Percentiles rank a stretch among this genome's conserved stretches.
These are phyloP conservation scores for Rubia occidens DNA, from an alignment of 305 asterid species.

Conservation along the genomic window DNA sequence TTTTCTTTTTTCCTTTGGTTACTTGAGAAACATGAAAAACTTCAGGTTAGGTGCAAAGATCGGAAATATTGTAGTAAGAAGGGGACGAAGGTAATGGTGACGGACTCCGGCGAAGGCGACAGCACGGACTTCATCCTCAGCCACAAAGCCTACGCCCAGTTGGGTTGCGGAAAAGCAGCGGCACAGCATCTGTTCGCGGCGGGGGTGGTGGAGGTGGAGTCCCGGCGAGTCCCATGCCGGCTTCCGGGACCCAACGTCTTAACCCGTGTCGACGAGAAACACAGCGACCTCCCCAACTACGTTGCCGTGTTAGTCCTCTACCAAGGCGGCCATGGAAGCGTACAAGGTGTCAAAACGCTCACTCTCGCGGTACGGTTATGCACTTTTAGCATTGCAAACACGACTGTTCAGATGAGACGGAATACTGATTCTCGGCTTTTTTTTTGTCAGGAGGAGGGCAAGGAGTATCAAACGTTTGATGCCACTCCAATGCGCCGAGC, in stretches of 20 bases:
- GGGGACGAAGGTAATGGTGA: conserved; percentile 20
- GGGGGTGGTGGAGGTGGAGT: conserved; percentile 19
- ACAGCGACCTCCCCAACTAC: conserved; percentile 18
- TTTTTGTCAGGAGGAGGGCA: conserved; percentile 12
- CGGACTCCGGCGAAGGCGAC: conserved; percentile 14
- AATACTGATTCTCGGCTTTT: not conserved
- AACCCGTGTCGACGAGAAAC: conserved; percentile 13
- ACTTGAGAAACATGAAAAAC: not conserved
- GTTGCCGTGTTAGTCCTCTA: conserved; percentile 13
- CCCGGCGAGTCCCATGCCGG: conserved; percentile 16
- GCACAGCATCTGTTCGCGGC: conserved; percentile 8
- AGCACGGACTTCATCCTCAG: conserved; percentile 21
- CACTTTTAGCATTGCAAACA: not conserved
- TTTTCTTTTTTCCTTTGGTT: not conserved
- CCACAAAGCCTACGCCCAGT: conserved; percentile 12
- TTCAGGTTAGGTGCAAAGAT: conserved; percentile 25
- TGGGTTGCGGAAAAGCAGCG: conserved; percentile 10
- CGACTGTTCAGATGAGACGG: not conserved
- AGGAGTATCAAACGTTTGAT: conserved; percentile 17
- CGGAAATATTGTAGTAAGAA: conserved; percentile 14
- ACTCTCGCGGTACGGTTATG: not conserved
- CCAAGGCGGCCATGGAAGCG: conserved; percentile 13
- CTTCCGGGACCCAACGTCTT: conserved; percentile 7
- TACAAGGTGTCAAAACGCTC: conserved; percentile 14
- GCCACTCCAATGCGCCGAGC: conserved; percentile 12